Percentiles rank a stretch among this genome's conserved stretches.
phyloP scores from a whole-genome alignment of 1,284 basidiomycete genomes.

The Irpex sp. region DNA sequence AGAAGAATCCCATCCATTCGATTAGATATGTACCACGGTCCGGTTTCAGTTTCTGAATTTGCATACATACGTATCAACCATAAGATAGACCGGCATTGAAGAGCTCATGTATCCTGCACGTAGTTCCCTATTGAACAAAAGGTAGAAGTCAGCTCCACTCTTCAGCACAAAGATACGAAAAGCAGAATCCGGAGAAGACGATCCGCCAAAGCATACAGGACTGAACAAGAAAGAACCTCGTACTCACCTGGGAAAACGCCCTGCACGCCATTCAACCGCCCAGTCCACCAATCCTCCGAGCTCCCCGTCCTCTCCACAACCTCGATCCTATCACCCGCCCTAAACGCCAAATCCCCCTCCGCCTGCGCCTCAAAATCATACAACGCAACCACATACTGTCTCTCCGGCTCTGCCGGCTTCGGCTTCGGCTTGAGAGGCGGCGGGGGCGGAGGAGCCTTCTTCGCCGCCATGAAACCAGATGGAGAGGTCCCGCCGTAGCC shows the following conservation, averaged over 20 bases:
- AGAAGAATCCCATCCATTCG: neutral
- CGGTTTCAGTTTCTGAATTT: neutral
- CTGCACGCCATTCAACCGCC: constrained; percentile 74
- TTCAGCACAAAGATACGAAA: neutral
- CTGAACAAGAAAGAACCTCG: no score
- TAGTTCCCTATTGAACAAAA: constrained; percentile 5
- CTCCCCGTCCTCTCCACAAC: constrained; percentile 82
- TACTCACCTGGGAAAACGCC: constrained; percentile 89
- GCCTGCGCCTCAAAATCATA: constrained; percentile 95
- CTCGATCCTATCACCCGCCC: constrained; percentile 90
- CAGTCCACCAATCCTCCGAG: constrained; percentile 98
- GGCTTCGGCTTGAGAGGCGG: constrained; percentile 81
- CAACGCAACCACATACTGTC: constrained; percentile 84
- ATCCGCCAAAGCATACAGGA: no score
- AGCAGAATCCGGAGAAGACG: no score
- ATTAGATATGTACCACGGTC: neutral
- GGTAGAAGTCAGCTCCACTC: neutral
- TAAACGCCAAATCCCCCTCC: constrained; percentile 91
- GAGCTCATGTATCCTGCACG: constrained; percentile 3
- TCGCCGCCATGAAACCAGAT: constrained; percentile 36
- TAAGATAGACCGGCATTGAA: neutral
- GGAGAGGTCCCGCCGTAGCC: constrained; percentile 19
- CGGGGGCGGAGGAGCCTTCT: constrained; percentile 82
- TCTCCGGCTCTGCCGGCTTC: constrained; percentile 49
- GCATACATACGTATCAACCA: neutral